Conservation (phyloP, 208 protist genomes). For the Leishmania tropica region DNA sequence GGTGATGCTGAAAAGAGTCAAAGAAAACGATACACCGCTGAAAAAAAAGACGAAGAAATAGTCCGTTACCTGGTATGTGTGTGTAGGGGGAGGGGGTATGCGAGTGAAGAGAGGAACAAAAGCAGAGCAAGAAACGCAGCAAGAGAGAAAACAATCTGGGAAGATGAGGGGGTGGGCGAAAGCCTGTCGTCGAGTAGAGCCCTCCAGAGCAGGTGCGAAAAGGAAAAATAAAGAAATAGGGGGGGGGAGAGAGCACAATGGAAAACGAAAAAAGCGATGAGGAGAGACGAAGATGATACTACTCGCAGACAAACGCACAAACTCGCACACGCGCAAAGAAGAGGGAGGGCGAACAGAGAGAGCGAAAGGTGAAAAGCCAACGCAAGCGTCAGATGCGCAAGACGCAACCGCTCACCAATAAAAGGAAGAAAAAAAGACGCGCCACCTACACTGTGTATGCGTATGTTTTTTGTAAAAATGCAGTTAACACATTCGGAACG, state of each 20-base stretch:
- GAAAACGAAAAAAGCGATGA: conserved; percentile 8
- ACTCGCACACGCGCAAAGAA: background rate
- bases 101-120: background rate
- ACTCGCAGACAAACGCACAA: background rate
- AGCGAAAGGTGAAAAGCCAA: background rate
- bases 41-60: background rate
- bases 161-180: background rate
- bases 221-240: background rate
- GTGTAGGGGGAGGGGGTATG: background rate
- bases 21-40: background rate
- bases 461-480: background rate
- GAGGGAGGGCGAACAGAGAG: background rate
- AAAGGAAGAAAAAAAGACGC: background rate
- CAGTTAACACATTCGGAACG: background rate
- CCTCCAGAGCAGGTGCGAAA: background rate
- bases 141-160: background rate
- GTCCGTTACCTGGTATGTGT: background rate
- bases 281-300: background rate
- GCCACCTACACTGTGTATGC: background rate
- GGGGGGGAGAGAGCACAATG: background rate
- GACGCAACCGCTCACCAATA: background rate
- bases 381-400: background rate
- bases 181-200: background rate
- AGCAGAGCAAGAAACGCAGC: conserved; percentile 2
- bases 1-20: background rate